Percentiles rank a stretch among this genome's conserved stretches.
phyloP scores from a whole-genome alignment of 2,329 filamentous ascomycete genomes.

The Alternaria atra region DNA sequence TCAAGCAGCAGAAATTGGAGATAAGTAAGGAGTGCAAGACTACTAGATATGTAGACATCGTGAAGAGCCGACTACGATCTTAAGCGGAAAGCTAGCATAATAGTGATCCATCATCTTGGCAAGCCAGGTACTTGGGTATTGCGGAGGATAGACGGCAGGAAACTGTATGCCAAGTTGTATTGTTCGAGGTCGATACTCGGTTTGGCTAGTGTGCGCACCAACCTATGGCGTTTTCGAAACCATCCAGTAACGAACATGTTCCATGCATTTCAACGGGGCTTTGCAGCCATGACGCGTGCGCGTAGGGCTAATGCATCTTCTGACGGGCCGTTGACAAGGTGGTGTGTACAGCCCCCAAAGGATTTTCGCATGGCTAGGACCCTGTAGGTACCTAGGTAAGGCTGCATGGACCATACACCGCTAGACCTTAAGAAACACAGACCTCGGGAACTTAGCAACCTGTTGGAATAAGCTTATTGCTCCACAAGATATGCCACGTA shows the following conservation, averaged over 20 bases:
- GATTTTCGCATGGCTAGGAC: conserved; percentile 24
- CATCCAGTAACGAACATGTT: conserved; percentile 24
- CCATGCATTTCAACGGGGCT: conserved; percentile 38
- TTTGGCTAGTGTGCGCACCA: conserved; percentile 21
- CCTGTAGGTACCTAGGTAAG: conserved; percentile 37
- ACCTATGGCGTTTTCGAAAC: conserved; percentile 24
- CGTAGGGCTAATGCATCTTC: conserved; percentile 24
- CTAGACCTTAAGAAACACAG: conserved; percentile 29
- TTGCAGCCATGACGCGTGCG: conserved; percentile 29
- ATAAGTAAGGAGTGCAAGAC: not conserved
- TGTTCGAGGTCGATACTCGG: conserved; percentile 19
- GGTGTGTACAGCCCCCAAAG: conserved; percentile 28
- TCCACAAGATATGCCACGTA: conserved; percentile 23
- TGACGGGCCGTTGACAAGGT: conserved; percentile 27
- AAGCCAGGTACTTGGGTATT: conserved; percentile 11
- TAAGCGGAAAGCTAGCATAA: conserved; percentile 17
- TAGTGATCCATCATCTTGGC: conserved; percentile 13
- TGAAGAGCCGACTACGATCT: conserved; percentile 10
- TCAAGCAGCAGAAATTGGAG: not conserved
- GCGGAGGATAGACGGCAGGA: conserved; percentile 13
- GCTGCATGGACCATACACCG: conserved; percentile 41
- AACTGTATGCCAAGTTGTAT: conserved; percentile 13
- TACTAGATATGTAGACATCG: conserved; percentile 6
- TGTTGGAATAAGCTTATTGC: conserved; percentile 40
- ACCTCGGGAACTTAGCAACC: conserved; percentile 18